A percentile compares a stretch with the other conserved stretches of the same genome.
These are phyloP conservation scores for Ambrosia trifida DNA, from an alignment of 129 eudicot species.

Conservation along the genomic window DNA sequence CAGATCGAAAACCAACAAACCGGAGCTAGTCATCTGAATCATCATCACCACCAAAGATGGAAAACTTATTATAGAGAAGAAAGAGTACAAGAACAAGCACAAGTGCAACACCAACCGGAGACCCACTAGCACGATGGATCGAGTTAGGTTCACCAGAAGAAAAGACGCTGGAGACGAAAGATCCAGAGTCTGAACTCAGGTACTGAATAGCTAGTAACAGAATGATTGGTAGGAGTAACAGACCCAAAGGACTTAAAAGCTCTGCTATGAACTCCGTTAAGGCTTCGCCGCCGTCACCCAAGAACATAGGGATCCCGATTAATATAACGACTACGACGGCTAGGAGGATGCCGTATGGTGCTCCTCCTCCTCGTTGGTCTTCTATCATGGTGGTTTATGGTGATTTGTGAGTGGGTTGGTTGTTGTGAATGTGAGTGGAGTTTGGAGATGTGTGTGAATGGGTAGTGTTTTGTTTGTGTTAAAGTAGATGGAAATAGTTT, in stretches of 20 bases:
- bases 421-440: not conserved
- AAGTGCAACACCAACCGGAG: conserved; percentile 87
- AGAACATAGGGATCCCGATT: conserved; percentile 51
- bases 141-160: conserved; percentile 77
- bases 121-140: conserved; percentile 87
- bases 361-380: conserved; percentile 54
- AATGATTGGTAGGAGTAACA: conserved; percentile 73
- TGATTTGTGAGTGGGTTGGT: not conserved
- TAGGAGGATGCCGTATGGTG: conserved; percentile 77
- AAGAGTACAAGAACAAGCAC: conserved; percentile 67
- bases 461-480: conserved; percentile 12
- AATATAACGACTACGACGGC: conserved; percentile 64
- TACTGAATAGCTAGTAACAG: conserved; percentile 74
- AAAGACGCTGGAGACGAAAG: conserved; percentile 62
- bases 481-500: conserved; percentile 9
- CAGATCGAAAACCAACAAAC: conserved; percentile 24
- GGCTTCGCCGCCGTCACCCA: conserved; percentile 84
- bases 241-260: conserved; percentile 73
- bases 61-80: conserved; percentile 62
- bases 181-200: conserved; percentile 78
- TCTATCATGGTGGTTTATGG: conserved; percentile 48
- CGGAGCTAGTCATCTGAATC: conserved; percentile 58
- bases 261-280: conserved; percentile 73
- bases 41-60: conserved; percentile 87
- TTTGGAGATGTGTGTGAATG: not conserved